These are phyloP conservation scores for Talaromyces sp. DNA, from an alignment of 2,329 filamentous ascomycete species.

Conservation along the genomic window DNA sequence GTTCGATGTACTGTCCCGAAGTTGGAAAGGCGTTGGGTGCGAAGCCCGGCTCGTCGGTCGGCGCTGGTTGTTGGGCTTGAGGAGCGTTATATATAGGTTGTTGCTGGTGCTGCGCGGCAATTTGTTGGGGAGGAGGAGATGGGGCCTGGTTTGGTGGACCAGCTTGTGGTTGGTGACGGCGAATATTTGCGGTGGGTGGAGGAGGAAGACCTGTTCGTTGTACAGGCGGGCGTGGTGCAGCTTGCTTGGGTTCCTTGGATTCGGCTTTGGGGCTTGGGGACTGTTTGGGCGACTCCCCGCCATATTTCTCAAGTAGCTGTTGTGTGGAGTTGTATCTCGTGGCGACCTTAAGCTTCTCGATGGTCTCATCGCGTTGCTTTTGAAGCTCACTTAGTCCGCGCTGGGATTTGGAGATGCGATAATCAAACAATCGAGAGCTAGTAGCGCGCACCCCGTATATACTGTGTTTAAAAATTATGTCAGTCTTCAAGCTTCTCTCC, in stretches of 20 bases:
- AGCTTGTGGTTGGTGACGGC: constrained; percentile 23
- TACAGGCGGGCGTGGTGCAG: constrained; percentile 31
- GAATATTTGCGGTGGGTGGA: constrained; percentile 68
- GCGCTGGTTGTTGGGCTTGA: constrained; percentile 17
- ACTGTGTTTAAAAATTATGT: constrained; percentile 49
- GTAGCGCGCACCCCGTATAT: constrained; percentile 74
- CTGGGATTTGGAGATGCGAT: constrained; percentile 72
- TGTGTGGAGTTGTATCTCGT: constrained; percentile 96
- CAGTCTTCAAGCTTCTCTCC: neutral
- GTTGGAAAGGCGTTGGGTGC: constrained; percentile 52
- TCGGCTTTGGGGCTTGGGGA: constrained; percentile 26
- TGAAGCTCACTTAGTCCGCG: constrained; percentile 72
- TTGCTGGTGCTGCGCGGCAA: constrained; percentile 14
- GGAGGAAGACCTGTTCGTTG: constrained; percentile 59
- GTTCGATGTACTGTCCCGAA: constrained; percentile 39
- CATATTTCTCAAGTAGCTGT: constrained; percentile 92
- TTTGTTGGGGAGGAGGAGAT: constrained; percentile 31
- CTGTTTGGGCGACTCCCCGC: constrained; percentile 60
- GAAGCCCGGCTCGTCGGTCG: constrained; percentile 46
- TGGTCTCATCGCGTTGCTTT: constrained; percentile 79
- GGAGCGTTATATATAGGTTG: constrained; percentile 16
- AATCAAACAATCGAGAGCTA: constrained; percentile 74
- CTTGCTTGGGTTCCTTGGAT: constrained; percentile 26
- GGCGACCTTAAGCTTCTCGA: constrained; percentile 90
- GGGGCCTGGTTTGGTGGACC: constrained; percentile 30